These are phyloP conservation scores for Ashbya aceris DNA, from an alignment of 1,139 yeast genomes.

Conservation along the genomic window DNA sequence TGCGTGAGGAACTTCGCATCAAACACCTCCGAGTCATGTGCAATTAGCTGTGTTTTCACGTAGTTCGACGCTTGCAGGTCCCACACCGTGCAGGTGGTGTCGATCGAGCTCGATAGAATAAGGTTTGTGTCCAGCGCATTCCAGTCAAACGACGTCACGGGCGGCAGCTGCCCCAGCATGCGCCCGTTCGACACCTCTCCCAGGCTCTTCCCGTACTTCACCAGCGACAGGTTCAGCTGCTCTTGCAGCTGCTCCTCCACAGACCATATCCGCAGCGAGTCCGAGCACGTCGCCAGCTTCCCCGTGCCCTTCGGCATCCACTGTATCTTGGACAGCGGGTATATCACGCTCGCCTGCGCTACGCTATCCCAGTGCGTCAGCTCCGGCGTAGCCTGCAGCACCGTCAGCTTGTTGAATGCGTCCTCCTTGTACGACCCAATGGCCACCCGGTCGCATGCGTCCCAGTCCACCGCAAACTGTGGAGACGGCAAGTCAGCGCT, in stretches of 20 bases:
- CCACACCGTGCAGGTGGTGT: conserved; percentile 97
- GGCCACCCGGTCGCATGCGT: conserved; percentile 25
- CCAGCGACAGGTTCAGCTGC: conserved; percentile 26
- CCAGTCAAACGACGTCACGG: conserved; percentile 94
- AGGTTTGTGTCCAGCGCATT: conserved; percentile 59
- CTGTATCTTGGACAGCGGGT: conserved; percentile 54
- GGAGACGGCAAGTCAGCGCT: conserved; percentile 11
- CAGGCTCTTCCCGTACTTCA: conserved; percentile 26
- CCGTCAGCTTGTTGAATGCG: conserved; percentile 24
- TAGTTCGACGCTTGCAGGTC: conserved; percentile 55
- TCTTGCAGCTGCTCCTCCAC: conserved; percentile 23
- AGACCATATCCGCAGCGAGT: conserved; percentile 30
- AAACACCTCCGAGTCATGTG: conserved; percentile 91
- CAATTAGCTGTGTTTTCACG: conserved; percentile 88
- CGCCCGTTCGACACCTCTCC: conserved; percentile 8
- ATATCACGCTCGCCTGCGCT: conserved; percentile 44
- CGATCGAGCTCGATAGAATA: conserved; percentile 80
- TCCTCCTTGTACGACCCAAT: conserved; percentile 30
- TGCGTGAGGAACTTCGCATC: conserved; percentile 80
- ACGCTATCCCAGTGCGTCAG: conserved; percentile 42
- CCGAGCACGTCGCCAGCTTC: conserved; percentile 30
- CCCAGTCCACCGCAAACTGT: conserved; percentile 28
- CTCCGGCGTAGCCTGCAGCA: conserved; percentile 26
- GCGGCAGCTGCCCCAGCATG: conserved; percentile 42
- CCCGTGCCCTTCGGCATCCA: conserved; percentile 46